Base-by-base conservation (phyloP, 1,284 basidiomycete genomes). In the Fomes fomentarius region DNA sequence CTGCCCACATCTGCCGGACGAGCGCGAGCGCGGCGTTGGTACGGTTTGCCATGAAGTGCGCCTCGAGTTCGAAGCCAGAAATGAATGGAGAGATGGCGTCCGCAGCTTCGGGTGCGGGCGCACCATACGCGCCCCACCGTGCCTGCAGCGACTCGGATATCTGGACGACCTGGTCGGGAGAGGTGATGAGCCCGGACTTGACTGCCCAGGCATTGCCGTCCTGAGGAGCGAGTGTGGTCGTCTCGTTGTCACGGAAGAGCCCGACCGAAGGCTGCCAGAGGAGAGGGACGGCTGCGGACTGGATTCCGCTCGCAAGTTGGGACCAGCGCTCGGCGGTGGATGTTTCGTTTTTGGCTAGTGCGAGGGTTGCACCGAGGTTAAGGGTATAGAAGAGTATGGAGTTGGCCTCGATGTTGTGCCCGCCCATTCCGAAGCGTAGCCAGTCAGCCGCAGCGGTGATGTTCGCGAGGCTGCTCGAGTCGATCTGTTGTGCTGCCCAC, bases 381-480 rank as follows among this genome's bases (percentile, higher is more conserved):
- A 60, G 55, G 12, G 58, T 57, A 44, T 60, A 60, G 44, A 50
- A 60, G 35, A 60, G 52, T 44, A 60, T 57, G 25, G 58, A 47
- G 50, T 60, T 60, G 14, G 58, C 58, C 38, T 60, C 58, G 50
- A 60, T 60, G 52, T 60, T 60, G 50, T 60, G 55, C 26, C 58
- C 58, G 33, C 58, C 58, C 58, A 57, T 60, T 12, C 58, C 55
- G 50, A 57, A 60, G 22, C 58, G 55, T n/a, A 57, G 52, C 58
- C 58, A 60, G 43, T 60, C 58, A 31, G 35, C 39, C 15, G 58
- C 31, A 2, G 52, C 47, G 44, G 52, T 55, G 39, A 60, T 31
- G 52, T 60, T 57, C 39, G 58, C 58, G 28, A 60, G 53, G 2
- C 58, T 52, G 1, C 47, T 57, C 6, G 39, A 10, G 41, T 60